These are phyloP conservation scores for Starmerella gropengiesseri DNA, from an alignment of 805 yeast genomes.

Conservation along the genomic window DNA sequence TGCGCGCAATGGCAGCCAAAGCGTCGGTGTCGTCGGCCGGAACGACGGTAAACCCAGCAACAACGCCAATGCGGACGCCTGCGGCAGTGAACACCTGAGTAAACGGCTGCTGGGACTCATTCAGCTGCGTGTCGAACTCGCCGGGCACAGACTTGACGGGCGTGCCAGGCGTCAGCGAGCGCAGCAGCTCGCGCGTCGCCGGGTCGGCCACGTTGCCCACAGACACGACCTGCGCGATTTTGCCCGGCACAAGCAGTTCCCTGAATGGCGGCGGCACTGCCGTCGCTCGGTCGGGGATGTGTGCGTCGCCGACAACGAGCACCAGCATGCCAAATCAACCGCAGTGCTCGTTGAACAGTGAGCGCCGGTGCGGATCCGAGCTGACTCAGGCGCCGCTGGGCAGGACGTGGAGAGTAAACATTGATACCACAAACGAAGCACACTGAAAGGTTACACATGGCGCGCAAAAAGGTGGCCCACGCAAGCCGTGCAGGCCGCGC, in stretches of 20 bases:
- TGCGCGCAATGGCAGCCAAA: slow-evolving; percentile 69
- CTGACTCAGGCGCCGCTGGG: no score
- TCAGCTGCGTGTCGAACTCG: slow-evolving; percentile 48
- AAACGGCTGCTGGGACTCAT: slow-evolving; percentile 39
- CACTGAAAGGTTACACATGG: no score
- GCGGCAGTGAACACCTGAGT: slow-evolving; percentile 58
- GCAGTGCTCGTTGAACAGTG: no score
- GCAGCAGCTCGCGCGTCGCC: slow-evolving; percentile 52
- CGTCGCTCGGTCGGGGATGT: slow-evolving; percentile 75
- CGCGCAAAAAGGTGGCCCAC: no score
- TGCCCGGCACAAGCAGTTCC: slow-evolving; percentile 71
- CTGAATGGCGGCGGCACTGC: slow-evolving; percentile 46
- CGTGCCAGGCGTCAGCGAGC: slow-evolving; percentile 52
- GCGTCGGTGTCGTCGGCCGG: slow-evolving; percentile 85
- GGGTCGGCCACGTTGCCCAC: slow-evolving; percentile 70
- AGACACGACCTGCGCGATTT: slow-evolving; percentile 73
- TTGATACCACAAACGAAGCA: no score
- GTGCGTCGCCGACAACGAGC: slow-evolving; percentile 79
- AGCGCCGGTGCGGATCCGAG: not conserved
- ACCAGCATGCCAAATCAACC: slow-evolving; percentile 47
- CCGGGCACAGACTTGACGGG: slow-evolving; percentile 65
- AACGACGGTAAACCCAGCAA: slow-evolving; percentile 71
- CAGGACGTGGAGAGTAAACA: no score
- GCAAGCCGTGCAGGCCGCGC: no score
- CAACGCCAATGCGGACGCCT: slow-evolving; percentile 65